These are phyloP conservation scores for Ploettnerulaceae sp. DNA, from an alignment of 2,329 filamentous ascomycete species.

Conservation along the genomic window DNA sequence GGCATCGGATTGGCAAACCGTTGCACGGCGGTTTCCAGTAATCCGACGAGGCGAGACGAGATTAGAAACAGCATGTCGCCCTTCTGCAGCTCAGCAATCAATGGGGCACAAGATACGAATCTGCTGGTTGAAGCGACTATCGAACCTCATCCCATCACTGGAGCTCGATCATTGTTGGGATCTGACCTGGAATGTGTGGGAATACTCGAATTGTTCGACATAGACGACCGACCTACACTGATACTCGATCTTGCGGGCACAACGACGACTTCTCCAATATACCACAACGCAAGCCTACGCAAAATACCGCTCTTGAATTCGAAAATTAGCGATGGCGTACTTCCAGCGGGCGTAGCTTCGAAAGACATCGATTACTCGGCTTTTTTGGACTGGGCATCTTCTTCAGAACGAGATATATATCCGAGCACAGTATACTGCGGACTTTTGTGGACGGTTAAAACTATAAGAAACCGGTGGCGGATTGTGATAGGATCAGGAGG, in stretches of 20 bases:
- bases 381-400: slow-evolving; percentile 20
- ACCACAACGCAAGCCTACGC: slow-evolving; percentile 18
- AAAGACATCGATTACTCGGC: slow-evolving; percentile 7
- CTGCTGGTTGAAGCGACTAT: too few species aligned
- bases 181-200: slow-evolving; percentile 10
- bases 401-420: slow-evolving; percentile 1
- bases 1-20: too few species aligned
- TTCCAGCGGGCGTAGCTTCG: neutral
- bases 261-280: slow-evolving; percentile 15
- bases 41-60: too few species aligned
- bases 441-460: slow-evolving; percentile 22
- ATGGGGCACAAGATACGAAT: too few species aligned
- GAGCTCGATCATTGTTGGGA: too few species aligned
- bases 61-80: too few species aligned
- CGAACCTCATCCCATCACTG: too few species aligned
- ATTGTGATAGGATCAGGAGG: slow-evolving; percentile 19
- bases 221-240: slow-evolving; percentile 24
- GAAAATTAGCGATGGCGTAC: slow-evolving; percentile 6
- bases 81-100: too few species aligned
- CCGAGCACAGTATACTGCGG: slow-evolving; percentile 15
- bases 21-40: too few species aligned
- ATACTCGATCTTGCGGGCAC: slow-evolving; percentile 21
- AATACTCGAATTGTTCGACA: slow-evolving; percentile 23
- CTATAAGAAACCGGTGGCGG: slow-evolving; percentile 22
- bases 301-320: slow-evolving; percentile 8